Percentiles rank a stretch among this genome's conserved stretches.
These are phyloP conservation scores for Aspergillus unguis DNA, from an alignment of 2,329 filamentous ascomycete genomes.

Conservation along the genomic window DNA sequence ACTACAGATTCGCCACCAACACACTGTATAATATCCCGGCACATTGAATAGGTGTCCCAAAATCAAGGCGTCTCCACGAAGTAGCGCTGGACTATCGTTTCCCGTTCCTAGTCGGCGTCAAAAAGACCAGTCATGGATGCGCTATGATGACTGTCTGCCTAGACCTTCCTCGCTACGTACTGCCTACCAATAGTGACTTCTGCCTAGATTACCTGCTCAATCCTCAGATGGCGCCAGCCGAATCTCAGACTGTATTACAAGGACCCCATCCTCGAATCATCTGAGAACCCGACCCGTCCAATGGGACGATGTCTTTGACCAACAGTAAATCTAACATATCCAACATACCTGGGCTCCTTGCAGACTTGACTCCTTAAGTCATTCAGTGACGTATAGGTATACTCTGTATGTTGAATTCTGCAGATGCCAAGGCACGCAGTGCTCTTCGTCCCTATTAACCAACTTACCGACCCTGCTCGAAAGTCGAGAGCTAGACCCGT, in stretches of 20 bases:
- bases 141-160: background rate
- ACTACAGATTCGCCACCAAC: background rate
- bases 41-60: background rate
- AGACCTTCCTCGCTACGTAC: background rate
- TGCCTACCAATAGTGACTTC: background rate
- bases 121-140: background rate
- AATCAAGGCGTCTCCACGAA: background rate
- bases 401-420: background rate
- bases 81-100: conserved; percentile 1
- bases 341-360: background rate
- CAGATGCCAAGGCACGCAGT: background rate
- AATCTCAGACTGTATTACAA: conserved; percentile 1
- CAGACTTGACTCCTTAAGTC: too few species aligned
- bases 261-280: background rate
- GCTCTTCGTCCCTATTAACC: background rate
- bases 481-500: too few species aligned
- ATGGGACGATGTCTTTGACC: background rate
- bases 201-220: background rate
- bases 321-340: conserved; percentile 1
- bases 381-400: background rate
- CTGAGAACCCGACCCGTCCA: background rate
- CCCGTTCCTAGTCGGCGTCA: background rate
- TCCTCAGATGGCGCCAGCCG: background rate
- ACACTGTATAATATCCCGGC: too few species aligned
- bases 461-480: too few species aligned